phyloP scores from a whole-genome alignment of 768 basidiomycete genomes.

The Russula griseocarnosa region DNA sequence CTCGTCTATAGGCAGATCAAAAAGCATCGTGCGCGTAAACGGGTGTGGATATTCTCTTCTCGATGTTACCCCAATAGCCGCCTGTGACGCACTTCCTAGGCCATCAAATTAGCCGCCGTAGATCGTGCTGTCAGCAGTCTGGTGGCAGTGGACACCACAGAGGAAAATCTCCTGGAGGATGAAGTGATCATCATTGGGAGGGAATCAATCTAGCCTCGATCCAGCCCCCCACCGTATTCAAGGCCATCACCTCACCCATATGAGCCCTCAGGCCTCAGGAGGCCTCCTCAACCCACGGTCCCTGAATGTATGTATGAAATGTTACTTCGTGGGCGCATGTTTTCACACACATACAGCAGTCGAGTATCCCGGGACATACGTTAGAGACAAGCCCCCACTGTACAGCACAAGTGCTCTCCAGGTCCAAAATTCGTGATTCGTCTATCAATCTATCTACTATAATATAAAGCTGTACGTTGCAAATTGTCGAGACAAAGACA shows the following conservation, averaged over 20 bases:
- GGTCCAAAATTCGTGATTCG: constrained; percentile 10
- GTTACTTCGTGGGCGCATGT: background rate
- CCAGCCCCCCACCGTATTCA: background rate
- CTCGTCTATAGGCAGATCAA: background rate
- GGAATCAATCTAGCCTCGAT: background rate
- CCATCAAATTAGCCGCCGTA: background rate
- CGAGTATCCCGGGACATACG: background rate
- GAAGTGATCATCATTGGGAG: background rate
- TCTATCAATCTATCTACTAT: no score
- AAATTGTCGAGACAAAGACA: no score
- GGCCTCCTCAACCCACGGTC: background rate
- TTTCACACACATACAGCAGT: background rate
- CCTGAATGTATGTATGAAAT: constrained; percentile 5
- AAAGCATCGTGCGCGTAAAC: background rate
- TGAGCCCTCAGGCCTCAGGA: background rate
- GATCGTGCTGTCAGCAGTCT: background rate
- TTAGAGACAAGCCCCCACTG: constrained; percentile 8
- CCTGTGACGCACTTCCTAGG: background rate
- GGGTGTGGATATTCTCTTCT: background rate
- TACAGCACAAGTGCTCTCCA: background rate
- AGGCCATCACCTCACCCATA: background rate
- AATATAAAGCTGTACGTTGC: no score
- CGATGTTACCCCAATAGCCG: background rate
- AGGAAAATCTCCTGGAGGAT: background rate
- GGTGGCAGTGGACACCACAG: background rate